phyloP scores from a whole-genome alignment of 257 asterid species.

The Fraxinus anomala region DNA sequence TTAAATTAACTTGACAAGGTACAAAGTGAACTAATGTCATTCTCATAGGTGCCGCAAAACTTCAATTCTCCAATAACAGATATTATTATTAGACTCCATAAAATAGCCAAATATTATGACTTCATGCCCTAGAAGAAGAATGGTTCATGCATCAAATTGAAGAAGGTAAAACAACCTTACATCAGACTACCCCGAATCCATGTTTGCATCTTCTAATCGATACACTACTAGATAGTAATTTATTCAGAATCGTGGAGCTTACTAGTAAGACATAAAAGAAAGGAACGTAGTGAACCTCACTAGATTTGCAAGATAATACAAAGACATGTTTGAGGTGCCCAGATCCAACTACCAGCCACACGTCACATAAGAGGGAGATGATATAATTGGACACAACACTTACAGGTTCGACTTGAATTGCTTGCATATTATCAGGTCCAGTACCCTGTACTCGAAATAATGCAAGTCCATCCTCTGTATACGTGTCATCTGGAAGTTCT shows the following conservation, averaged over 20 bases:
- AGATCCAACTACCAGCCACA: slow-evolving; percentile 5
- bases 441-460: slow-evolving; percentile 96
- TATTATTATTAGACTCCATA: background rate
- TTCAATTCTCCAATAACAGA: background rate
- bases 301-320: slow-evolving; percentile 9
- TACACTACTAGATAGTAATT: background rate
- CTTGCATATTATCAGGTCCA: slow-evolving; percentile 99
- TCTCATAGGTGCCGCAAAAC: background rate
- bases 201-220: background rate
- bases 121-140: background rate
- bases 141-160: background rate
- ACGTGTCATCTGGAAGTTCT: slow-evolving; percentile 79
- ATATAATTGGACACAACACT: slow-evolving; percentile 34
- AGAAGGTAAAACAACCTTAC: background rate
- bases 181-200: background rate
- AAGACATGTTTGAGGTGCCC: background rate
- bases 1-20: background rate
- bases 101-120: background rate
- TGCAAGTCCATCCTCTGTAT: slow-evolving; percentile 84
- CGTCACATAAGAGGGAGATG: background rate
- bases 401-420: slow-evolving; percentile 98
- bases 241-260: background rate
- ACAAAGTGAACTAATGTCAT: background rate
- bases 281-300: background rate
- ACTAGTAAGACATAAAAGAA: background rate